Conservation (phyloP, 2,329 filamentous ascomycete species). For the Lachnellula suecica region DNA sequence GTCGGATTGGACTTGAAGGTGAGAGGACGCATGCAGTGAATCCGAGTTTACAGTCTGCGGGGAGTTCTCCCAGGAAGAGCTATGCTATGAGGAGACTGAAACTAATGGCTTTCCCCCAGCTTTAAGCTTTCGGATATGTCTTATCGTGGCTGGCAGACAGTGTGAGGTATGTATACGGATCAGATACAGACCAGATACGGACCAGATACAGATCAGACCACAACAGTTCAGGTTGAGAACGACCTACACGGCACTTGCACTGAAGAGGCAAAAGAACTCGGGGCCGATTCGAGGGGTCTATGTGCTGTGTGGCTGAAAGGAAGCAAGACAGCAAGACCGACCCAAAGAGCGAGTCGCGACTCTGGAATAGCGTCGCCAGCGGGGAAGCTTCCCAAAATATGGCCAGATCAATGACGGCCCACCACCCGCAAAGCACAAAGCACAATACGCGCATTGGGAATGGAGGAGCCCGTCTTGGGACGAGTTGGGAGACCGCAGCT, state of each 20-base stretch:
- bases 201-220: not conserved
- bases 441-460: too few relatives aligned
- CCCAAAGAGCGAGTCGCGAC: not conserved
- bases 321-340: not conserved
- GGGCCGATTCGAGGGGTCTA: not conserved
- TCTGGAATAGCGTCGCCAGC: too few relatives aligned
- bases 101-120: not conserved
- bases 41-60: too few relatives aligned
- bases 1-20: too few relatives aligned
- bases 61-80: too few relatives aligned
- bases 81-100: too few relatives aligned
- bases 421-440: not conserved
- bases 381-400: not conserved
- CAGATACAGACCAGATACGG: not conserved
- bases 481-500: too few relatives aligned
- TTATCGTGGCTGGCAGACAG: conserved; percentile 7
- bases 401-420: too few relatives aligned
- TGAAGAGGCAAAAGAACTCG: conserved; percentile 14
- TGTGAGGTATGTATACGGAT: too few relatives aligned
- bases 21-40: too few relatives aligned
- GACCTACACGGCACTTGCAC: not conserved
- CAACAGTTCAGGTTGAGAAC: not conserved
- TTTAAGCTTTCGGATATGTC: not conserved
- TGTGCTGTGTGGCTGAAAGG: not conserved
- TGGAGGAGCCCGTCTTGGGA: not conserved